Conservation (phyloP, 768 basidiomycete genomes). For the Leccinum ochraceum region DNA sequence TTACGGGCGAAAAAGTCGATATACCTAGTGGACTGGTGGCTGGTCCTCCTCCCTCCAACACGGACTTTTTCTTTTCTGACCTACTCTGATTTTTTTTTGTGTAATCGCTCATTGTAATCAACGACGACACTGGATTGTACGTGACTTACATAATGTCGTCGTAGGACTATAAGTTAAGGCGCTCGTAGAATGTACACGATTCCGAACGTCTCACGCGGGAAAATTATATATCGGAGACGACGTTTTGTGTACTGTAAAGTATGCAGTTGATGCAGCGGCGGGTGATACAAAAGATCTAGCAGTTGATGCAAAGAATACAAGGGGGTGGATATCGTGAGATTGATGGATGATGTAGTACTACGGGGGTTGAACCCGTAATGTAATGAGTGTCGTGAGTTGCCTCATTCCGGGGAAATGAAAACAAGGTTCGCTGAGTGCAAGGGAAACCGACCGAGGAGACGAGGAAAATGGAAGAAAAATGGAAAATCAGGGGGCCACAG, state of each 20-base stretch:
- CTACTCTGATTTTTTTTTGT: conserved; percentile 26
- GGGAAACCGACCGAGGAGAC: neutral
- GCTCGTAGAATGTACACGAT: conserved; percentile 20
- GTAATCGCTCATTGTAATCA: conserved; percentile 13
- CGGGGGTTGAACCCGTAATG: conserved; percentile 89
- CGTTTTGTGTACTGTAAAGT: conserved; percentile 13
- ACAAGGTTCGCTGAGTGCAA: conserved; percentile 4
- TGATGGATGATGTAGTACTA: conserved; percentile 39
- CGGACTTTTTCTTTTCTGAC: conserved; percentile 87
- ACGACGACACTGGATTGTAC: neutral
- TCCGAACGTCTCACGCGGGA: conserved; percentile 12
- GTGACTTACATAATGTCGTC: neutral
- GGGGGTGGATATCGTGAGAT: conserved; percentile 25
- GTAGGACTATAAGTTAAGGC: conserved; percentile 7
- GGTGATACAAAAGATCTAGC: conserved; percentile 27
- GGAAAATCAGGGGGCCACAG: neutral
- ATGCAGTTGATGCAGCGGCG: conserved; percentile 62
- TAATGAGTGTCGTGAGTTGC: conserved; percentile 33
- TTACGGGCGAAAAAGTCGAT: conserved; percentile 87
- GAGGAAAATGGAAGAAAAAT: neutral
- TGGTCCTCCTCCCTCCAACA: conserved; percentile 78
- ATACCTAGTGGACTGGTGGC: conserved; percentile 78
- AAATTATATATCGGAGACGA: conserved; percentile 20
- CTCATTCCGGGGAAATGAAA: conserved; percentile 17
- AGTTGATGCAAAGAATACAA: conserved; percentile 27